Evolutionary conservation across 192 early-diverging fungal species (phyloP).

Genomic region (Coemansia sp.): DNA sequence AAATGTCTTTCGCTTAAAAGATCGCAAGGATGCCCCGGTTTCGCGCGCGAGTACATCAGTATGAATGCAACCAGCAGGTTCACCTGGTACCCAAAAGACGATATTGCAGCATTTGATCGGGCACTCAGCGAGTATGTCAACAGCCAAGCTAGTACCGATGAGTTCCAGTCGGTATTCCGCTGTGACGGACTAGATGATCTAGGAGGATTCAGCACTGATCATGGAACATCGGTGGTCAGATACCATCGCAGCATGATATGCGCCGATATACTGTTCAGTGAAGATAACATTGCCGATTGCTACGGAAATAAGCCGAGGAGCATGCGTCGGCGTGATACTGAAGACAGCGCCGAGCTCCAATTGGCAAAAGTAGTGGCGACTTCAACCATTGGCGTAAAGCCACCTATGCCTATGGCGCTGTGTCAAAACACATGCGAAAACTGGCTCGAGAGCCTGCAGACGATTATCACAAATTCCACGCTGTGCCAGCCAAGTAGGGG

Average conservation of each 20-base stretch:
- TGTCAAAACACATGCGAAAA: conserved; percentile 40
- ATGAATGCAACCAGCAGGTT: conserved; percentile 44
- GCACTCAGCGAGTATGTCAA: conserved; percentile 46
- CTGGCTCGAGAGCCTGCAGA: conserved; percentile 40
- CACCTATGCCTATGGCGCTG: conserved; percentile 23
- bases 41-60: conserved; percentile 38
- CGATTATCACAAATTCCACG: conserved; percentile 36
- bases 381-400: conserved; percentile 11
- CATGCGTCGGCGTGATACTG: conserved; percentile 7
- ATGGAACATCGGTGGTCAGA: conserved; percentile 36
- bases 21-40: conserved; percentile 49
- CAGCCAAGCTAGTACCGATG: conserved; percentile 37
- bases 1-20: conserved; percentile 32
- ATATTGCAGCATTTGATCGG: conserved; percentile 43
- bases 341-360: conserved; percentile 18
- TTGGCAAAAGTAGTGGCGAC: conserved; percentile 31
- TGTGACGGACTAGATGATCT: conserved; percentile 41
- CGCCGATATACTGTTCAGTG: conserved; percentile 42
- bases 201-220: conserved; percentile 43
- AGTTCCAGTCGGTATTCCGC: conserved; percentile 50
- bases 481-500: conserved; percentile 36
- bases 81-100: conserved; percentile 44
- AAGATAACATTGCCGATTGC: conserved; percentile 39
- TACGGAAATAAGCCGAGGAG: conserved; percentile 13
- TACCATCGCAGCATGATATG: conserved; percentile 50